Evolutionary conservation across 495 filamentous ascomycete species (phyloP), one percentile per base, ranked within the genome.

Genomic region (Penicillium canariense): DNA sequence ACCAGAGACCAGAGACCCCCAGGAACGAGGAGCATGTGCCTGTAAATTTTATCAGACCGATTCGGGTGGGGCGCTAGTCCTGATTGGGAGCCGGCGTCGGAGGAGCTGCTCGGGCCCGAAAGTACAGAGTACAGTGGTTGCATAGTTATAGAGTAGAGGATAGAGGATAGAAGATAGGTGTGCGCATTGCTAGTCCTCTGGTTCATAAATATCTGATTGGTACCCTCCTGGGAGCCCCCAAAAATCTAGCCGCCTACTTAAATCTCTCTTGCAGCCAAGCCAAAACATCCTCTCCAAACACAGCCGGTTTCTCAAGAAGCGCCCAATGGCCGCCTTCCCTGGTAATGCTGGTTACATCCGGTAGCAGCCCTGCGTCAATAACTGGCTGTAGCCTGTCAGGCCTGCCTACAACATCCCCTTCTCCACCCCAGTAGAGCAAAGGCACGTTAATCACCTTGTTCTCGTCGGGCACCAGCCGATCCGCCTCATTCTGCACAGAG

Each of bases 11-110:
- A 47, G 9, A 35, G 45, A 44, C 27, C 28, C 46, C 46, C 46
- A 48, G 46, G 46, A 55, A 42, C 54, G 49, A 61, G 45, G 51
- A 59, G 58, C 56, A 48, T 57, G 50, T 58, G 48, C 53, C 48
- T 55, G 58, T 66, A 64, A 62, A 66, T 59, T 60, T 61, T 61
- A 64, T 59, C 56, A 50, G 49, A 57, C 42, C 54, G 42, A 53
- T 27, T 52, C 36, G 60, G 46, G 50, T 54, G 49, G 46, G 62
- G 39, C 68, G 62, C 70, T 70, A 73, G 58, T 52, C 70, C 59
- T 40, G 18, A 60, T 68, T 44, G 35, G 63, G 64, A 31, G 48
- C 65, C 61, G 61, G 59, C 52, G 55, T 65, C 61, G 59, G 55
- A 60, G 63, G 47, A 35, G 45, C 45, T 34, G n/a, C 22, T 18